These are phyloP conservation scores for Pythium phragmiticola DNA, from an alignment of 352 stramenopile species.

Conservation along the genomic window DNA sequence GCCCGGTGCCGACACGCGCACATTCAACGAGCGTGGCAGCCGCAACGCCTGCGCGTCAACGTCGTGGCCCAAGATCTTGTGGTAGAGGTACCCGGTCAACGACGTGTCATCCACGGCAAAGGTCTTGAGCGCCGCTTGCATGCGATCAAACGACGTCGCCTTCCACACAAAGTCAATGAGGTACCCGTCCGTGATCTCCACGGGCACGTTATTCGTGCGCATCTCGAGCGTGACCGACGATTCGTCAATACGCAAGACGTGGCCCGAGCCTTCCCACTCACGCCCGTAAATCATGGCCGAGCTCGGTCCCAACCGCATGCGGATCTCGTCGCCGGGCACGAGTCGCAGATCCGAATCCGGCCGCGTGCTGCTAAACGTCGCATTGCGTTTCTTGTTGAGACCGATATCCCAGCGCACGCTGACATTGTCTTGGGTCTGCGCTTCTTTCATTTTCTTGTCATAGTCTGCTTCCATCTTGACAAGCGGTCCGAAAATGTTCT, in stretches of 20 bases:
- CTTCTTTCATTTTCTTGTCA: slow-evolving; percentile 99
- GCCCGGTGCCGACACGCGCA: slow-evolving; percentile 89
- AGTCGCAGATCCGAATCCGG: slow-evolving; percentile 89
- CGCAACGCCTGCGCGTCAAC: slow-evolving; percentile 94
- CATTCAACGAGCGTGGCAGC: slow-evolving; percentile 59
- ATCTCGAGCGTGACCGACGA: slow-evolving; percentile 86
- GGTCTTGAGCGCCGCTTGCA: slow-evolving; percentile 98
- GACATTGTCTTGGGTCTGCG: slow-evolving; percentile 93
- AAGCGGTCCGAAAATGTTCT: slow-evolving; percentile 98
- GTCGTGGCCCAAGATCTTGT: slow-evolving; percentile 98
- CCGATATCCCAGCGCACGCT: slow-evolving; percentile 94
- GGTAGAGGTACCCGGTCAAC: slow-evolving; percentile 98
- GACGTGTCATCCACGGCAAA: slow-evolving; percentile 99
- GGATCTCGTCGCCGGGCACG: slow-evolving; percentile 96
- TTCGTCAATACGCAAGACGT: slow-evolving; percentile 89
- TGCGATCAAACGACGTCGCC: slow-evolving; percentile 97
- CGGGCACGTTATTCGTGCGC: slow-evolving; percentile 71
- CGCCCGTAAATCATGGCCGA: slow-evolving; percentile 78
- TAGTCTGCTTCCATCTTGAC: slow-evolving; percentile 99
- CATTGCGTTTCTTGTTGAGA: slow-evolving; percentile 96
- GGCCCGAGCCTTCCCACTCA: slow-evolving; percentile 94
- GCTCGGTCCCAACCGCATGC: slow-evolving; percentile 87
- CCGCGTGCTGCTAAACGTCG: slow-evolving; percentile 93
- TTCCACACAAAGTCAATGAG: slow-evolving; percentile 99
- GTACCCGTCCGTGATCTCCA: slow-evolving; percentile 96